phyloP scores from a whole-genome alignment of 2,329 filamentous ascomycete species.

The Tympanopsis confertula region DNA sequence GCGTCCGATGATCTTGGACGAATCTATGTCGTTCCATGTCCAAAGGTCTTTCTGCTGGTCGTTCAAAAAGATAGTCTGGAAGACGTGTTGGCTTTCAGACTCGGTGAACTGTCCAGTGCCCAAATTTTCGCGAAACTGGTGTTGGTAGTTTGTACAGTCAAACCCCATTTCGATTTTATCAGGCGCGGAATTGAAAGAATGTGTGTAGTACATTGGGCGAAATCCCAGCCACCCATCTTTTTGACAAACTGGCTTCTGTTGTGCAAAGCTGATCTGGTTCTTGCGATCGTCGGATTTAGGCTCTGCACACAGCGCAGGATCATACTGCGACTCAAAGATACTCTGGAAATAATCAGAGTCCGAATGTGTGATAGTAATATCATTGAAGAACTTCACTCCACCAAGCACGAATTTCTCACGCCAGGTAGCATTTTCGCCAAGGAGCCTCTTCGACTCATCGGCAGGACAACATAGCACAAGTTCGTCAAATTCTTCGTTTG shows the following conservation, averaged over 20 bases:
- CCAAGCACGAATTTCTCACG: conserved; percentile 57
- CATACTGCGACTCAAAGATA: conserved; percentile 55
- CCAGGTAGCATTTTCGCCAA: conserved; percentile 43
- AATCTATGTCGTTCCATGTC: conserved; percentile 46
- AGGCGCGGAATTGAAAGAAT: conserved; percentile 41
- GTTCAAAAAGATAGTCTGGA: conserved; percentile 59
- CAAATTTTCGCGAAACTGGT: conserved; percentile 44
- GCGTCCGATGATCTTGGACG: conserved; percentile 45
- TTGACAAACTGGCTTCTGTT: conserved; percentile 29
- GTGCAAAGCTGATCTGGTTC: conserved; percentile 25
- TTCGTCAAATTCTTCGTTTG: conserved; percentile 48
- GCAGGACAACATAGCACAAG: conserved; percentile 55
- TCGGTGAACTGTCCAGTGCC: conserved; percentile 4
- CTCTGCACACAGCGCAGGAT: conserved; percentile 34
- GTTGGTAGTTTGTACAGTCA: conserved; percentile 66
- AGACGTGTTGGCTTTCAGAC: conserved; percentile 48
- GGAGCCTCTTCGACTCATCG: conserved; percentile 50
- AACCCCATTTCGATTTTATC: conserved; percentile 60
- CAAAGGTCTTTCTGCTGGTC: conserved; percentile 42
- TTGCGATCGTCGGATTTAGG: conserved; percentile 25
- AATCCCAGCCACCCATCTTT: conserved; percentile 40
- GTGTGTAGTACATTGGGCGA: conserved; percentile 55
- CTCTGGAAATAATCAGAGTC: conserved; percentile 54
- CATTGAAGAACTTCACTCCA: conserved; percentile 59
- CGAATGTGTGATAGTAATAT: conserved; percentile 60